Conservation (phyloP, 495 filamentous ascomycete genomes). For the Aspergillus nidulans region DNA sequence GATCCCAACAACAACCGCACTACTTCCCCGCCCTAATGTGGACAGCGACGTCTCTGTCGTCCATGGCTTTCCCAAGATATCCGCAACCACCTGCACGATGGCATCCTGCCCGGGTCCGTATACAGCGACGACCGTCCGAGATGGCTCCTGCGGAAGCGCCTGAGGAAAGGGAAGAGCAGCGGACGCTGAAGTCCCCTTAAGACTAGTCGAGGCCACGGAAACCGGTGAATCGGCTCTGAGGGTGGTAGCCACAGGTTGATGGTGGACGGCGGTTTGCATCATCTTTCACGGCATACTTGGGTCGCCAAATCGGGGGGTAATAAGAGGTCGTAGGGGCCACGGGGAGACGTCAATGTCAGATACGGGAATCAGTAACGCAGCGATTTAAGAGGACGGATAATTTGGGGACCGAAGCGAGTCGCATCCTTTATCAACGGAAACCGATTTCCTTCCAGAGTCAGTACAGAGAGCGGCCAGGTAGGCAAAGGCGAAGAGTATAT, state of each 20-base stretch:
- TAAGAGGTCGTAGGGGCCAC: not conserved
- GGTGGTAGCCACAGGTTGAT: conserved; percentile 36
- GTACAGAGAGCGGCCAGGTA: not conserved
- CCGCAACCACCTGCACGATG: conserved; percentile 63
- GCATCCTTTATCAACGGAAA: conserved; percentile 14
- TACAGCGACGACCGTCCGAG: conserved; percentile 51
- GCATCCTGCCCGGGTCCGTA: conserved; percentile 57
- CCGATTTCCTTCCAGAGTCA: conserved; percentile 1
- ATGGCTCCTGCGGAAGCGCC: conserved; percentile 12
- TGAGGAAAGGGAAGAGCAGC: conserved; percentile 8
- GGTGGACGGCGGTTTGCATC: conserved; percentile 39
- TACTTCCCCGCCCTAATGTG: conserved; percentile 43
- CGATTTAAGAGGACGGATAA: conserved; percentile 6
- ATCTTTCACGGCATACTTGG: conserved; percentile 35
- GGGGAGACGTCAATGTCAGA: not conserved
- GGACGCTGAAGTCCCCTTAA: conserved; percentile 10
- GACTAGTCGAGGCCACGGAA: conserved; percentile 11
- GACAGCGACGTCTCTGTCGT: conserved; percentile 50
- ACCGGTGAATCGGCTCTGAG: conserved; percentile 23
- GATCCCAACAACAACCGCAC: conserved; percentile 56
- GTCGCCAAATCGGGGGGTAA: not conserved
- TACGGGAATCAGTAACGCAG: not conserved
- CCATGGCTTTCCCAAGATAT: conserved; percentile 64
- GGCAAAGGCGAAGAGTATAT: not conserved
- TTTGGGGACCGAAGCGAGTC: conserved; percentile 7